These are phyloP conservation scores for Gnomoniopsis smithogilvyi DNA, from an alignment of 2,329 filamentous ascomycete genomes.

Conservation along the genomic window DNA sequence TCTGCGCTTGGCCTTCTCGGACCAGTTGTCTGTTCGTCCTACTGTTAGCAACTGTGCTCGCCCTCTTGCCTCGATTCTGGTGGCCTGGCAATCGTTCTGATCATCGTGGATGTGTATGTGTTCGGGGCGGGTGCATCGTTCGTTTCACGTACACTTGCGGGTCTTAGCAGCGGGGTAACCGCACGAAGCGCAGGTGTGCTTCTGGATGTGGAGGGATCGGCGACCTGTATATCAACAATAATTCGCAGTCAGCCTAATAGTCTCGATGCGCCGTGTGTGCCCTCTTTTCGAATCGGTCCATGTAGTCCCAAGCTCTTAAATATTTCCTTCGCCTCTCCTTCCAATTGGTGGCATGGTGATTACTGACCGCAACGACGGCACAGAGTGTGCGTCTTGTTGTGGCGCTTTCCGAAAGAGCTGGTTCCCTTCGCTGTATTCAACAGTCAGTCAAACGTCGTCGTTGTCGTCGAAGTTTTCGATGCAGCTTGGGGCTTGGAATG, in stretches of 20 bases:
- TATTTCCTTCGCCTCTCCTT: not conserved
- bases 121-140: not conserved
- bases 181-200: slow-evolving; percentile 94
- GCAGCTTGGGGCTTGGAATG: slow-evolving; percentile 10
- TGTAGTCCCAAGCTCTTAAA: slow-evolving; percentile 6
- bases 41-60: slow-evolving; percentile 20
- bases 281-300: not conserved
- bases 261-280: slow-evolving; percentile 4
- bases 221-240: slow-evolving; percentile 57
- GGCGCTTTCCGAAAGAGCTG: slow-evolving; percentile 18
- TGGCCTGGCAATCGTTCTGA: not conserved
- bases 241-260: slow-evolving; percentile 23
- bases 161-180: slow-evolving; percentile 97
- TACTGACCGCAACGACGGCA: slow-evolving; percentile 97
- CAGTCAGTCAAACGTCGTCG: slow-evolving; percentile 18
- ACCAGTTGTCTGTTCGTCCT: slow-evolving; percentile 82
- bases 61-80: not conserved
- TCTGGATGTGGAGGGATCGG: slow-evolving; percentile 98
- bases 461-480: slow-evolving; percentile 8
- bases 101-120: not conserved
- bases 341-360: slow-evolving; percentile 22
- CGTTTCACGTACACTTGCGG: slow-evolving; percentile 87
- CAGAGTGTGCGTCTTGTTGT: slow-evolving; percentile 75
- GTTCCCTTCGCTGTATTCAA: slow-evolving; percentile 19
- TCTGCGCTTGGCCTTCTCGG: slow-evolving; percentile 99